Evolutionary conservation across 768 basidiomycete species (phyloP), one percentile per base, ranked within the genome.

Genomic region (Hericium erinaceus): DNA sequence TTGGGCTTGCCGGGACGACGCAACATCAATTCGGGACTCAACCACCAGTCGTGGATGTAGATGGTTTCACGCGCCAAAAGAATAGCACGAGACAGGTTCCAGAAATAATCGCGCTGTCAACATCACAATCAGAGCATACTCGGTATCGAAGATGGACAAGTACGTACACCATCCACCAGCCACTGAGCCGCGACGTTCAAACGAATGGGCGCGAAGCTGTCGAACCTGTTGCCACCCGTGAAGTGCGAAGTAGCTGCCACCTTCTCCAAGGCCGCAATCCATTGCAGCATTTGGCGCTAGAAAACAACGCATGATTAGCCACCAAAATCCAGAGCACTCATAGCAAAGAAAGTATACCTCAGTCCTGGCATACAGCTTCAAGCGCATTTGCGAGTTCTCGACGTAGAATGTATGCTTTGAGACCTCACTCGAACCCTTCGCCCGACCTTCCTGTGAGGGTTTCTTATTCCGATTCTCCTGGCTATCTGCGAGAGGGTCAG

Each of bases 21-120:
- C 69, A 98, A 71, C 61, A 89, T 84, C 44, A 97, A 72, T 68
- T 97, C 89, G 3, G 92, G 92, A 24, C 92, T 92, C 22, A 94
- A 74, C 97, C 95, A 98, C 95, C 95, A 98, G 71, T 95, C 95
- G 67, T 98, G 97, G 39, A 98, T 97, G 67, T 93, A 95, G 56
- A 97, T 93, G 48, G 74, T 78, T 65, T 92, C 87, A 68, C 85
- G 87, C 0, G 95, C 95, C 64, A 97, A 79, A 24, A 90, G 76
- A 50, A 99, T 86, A 0, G 95, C 95, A 41, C 92, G 81, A 22
- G 91, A 92, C 22, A 99, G 74, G 66, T 95, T 95, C 97, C 95
- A 99, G 72, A 93, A 95, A 67, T 99, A 99, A 69, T 99, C 95
- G 11, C 95, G 85, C 89, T 95, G 59, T 54, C 54, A 46, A 61